Conservation (phyloP, 2,329 filamentous ascomycete species). For the Botrytis medusae region DNA sequence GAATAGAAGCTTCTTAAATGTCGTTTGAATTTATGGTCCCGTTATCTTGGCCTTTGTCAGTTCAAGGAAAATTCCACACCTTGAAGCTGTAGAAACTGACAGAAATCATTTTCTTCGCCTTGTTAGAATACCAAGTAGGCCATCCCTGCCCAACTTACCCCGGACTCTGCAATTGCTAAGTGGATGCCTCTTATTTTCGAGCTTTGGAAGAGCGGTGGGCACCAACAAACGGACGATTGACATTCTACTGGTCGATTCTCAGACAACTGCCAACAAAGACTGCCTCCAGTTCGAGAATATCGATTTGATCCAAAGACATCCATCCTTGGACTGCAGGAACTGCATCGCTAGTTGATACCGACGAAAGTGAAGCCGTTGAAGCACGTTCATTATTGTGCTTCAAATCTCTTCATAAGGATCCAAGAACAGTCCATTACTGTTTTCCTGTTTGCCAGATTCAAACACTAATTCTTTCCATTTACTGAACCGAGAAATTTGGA, state of each 20-base stretch:
- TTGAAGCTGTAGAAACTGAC: slow-evolving; percentile 22
- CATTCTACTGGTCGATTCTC: slow-evolving; percentile 45
- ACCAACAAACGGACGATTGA: slow-evolving; percentile 48
- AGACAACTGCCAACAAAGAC: slow-evolving; percentile 51
- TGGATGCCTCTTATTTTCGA: slow-evolving; percentile 45
- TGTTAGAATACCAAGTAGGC: slow-evolving; percentile 14
- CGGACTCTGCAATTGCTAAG: slow-evolving; percentile 17
- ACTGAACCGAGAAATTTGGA: slow-evolving; percentile 26
- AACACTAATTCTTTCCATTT: slow-evolving; percentile 29
- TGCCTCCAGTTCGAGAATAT: slow-evolving; percentile 43
- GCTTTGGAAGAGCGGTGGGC: slow-evolving; percentile 50
- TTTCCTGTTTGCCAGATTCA: slow-evolving; percentile 35
- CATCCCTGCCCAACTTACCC: slow-evolving; percentile 29
- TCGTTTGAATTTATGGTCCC: slow-evolving; percentile 32
- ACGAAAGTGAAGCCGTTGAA: slow-evolving; percentile 31
- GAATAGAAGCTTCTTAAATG: slow-evolving; percentile 33
- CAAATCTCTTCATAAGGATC: slow-evolving; percentile 31
- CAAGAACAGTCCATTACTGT: slow-evolving; percentile 29
- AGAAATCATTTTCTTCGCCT: slow-evolving; percentile 26
- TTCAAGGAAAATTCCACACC: slow-evolving; percentile 24
- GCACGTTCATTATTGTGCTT: slow-evolving; percentile 28
- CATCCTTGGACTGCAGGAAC: slow-evolving; percentile 33
- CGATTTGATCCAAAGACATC: slow-evolving; percentile 33
- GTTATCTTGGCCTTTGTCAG: slow-evolving; percentile 28
- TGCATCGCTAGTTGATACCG: slow-evolving; percentile 32